Evolutionary conservation across 2,329 filamentous ascomycete species (phyloP), one percentile per base, ranked within the genome.

Genomic region (Teratosphaeria viscida): DNA sequence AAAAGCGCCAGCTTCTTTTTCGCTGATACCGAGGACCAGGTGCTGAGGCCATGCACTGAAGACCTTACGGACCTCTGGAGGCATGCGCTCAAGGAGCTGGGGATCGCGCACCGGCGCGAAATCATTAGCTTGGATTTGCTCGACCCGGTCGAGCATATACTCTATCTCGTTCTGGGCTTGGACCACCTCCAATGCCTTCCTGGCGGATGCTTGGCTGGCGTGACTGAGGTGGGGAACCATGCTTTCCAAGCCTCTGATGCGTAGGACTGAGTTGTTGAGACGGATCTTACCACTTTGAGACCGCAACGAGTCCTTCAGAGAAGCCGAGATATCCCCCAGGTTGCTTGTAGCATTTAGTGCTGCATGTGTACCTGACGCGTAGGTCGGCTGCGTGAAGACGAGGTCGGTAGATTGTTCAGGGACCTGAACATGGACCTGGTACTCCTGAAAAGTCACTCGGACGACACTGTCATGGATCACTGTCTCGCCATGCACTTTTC

Each of bases 141-240:
- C 68, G 39, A 71, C 66, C 10, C 66, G 61, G 27, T 69, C 68
- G 35, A 70, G 63, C 7, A 68, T 27, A 56, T 72, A 71, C 16
- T 57, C 57, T 16, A 67, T 57, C 2, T 62, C 27, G 5, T 61
- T 32, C 32, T 63, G 62, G 11, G 52, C 32, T 14, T 35, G 27
- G 14, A 12, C 27, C 37, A 35, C 29, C 4, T 58, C 12, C 14
- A 52, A 16, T 5, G 34, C 14, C 19, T 23, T 37, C 16, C 37
- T 49, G 5, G 43, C 43, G 6, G 16, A 49, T 19, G 16, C n/a
- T 10, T 49, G 43, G 19, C 16, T 49, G 5, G 19, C 19, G 7
- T 49, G 5, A 7, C 19, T 10, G 10, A 49, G 10, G 19, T 10
- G 23, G 5, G 58, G 19, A 19, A 61, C 47, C 10, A 67, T 54